Base-by-base conservation (phyloP, 2,329 filamentous ascomycete genomes). In the Cryphonectria naterciae region DNA sequence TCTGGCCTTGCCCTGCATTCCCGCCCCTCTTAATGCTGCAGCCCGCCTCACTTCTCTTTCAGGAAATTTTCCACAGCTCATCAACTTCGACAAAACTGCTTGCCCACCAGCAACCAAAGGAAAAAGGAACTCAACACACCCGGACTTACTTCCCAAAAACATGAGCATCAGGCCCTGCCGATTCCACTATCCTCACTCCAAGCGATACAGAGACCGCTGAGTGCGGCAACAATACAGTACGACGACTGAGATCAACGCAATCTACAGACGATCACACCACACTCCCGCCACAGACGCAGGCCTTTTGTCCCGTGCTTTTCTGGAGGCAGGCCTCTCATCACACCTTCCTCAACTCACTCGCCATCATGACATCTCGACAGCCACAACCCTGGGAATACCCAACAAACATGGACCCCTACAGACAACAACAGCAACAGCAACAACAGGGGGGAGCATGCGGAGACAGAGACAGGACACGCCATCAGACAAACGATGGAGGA, bases 151-250 rank as follows among this genome's bases (percentile, higher is more conserved):
- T 28, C 17, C 13, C 28, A 67, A 61, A 71, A 73, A 68, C 52
- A 73, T 73, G 71, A 73, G 71, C 63, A 71, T 56, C 66, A 73
- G 56, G 54, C 56, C 64, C 39, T 52, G 37, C 15, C 69, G 39
- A 37, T 64, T 69, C 17, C 43, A 65, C 58, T 73, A 71, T 49
- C 71, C 67, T 61, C 65, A 69, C 56, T 58, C 71, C 7, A 71
- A 69, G 56, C 49, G 66, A 67, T 71, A 73, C 58, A 58, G 71
- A 65, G 66, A 67, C 67, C 71, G 71, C 65, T 73, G 71, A 73
- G 64, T 17, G 28, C 39, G 17, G 25, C 49, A 17, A 41, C 15
- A 60, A 41, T 58, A n/a, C 41, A 69, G 1, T 28, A 17, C 39
- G 35, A 41, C 37, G 39, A 41, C 28, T n/a, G 41, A 65, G 28